Evolutionary conservation across 2,329 filamentous ascomycete genomes (phyloP).

Genomic region (Talaromyces sp.): DNA sequence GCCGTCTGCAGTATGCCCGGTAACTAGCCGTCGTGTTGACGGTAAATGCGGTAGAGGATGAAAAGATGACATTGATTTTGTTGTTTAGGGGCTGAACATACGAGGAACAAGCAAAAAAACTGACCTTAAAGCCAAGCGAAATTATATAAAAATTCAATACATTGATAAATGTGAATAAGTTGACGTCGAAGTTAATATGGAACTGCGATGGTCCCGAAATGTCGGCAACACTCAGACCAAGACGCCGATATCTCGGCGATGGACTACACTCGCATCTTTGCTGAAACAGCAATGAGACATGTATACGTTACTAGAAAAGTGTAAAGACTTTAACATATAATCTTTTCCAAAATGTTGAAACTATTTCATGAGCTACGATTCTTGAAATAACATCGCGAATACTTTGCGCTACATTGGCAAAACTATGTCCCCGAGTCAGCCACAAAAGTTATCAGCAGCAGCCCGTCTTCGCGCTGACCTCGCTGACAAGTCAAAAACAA

Average conservation of each 20-base stretch:
- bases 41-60: not conserved
- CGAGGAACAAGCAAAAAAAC: not conserved
- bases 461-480: not conserved
- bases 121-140: not conserved
- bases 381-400: not conserved
- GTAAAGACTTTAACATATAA: not conserved
- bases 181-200: not conserved
- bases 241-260: not conserved
- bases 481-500: not conserved
- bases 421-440: not conserved
- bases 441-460: not conserved
- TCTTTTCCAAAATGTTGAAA: not conserved
- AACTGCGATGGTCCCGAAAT: not conserved
- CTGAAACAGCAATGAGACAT: not conserved
- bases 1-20: not conserved
- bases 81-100: not conserved
- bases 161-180: not conserved
- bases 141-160: not conserved
- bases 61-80: not conserved
- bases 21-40: not conserved
- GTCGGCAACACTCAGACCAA: not conserved
- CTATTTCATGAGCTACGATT: not conserved
- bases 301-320: not conserved
- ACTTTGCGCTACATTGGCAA: not conserved
- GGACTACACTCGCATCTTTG: not conserved